These are phyloP conservation scores for Aphanoascus verrucosus DNA, from an alignment of 2,329 filamentous ascomycete genomes.

Conservation along the genomic window DNA sequence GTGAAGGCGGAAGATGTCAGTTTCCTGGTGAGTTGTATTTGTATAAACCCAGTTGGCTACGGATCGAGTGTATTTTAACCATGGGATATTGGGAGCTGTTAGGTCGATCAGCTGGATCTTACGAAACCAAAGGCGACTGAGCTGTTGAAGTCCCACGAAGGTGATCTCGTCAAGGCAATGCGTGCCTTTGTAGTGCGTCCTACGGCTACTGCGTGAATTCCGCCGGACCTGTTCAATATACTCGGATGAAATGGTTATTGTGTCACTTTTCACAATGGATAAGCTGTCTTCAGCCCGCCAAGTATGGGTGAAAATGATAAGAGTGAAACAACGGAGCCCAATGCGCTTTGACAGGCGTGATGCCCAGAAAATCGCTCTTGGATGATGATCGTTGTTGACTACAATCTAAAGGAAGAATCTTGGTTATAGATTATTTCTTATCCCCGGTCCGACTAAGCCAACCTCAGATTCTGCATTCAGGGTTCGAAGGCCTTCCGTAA, in stretches of 20 bases:
- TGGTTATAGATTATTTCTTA: too few relatives aligned
- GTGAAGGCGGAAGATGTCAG: conserved; percentile 37
- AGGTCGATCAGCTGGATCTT: conserved; percentile 39
- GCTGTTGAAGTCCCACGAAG: conserved; percentile 37
- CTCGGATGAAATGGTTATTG: background rate
- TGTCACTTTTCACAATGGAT: too few relatives aligned
- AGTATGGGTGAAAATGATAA: too few relatives aligned
- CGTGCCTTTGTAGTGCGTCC: conserved; percentile 31
- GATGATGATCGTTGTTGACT: too few relatives aligned
- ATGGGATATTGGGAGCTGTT: background rate
- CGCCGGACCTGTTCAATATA: background rate
- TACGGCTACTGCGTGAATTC: background rate
- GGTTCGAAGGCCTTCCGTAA: too few relatives aligned
- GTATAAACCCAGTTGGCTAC: background rate
- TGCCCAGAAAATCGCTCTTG: too few relatives aligned
- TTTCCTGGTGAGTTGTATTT: conserved; percentile 32
- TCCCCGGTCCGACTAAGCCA: too few relatives aligned
- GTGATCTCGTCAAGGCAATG: conserved; percentile 34
- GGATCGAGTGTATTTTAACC: background rate
- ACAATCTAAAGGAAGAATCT: too few relatives aligned
- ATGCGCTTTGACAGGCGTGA: too few relatives aligned
- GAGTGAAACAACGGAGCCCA: too few relatives aligned
- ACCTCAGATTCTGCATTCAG: too few relatives aligned
- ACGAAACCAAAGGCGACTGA: conserved; percentile 39
- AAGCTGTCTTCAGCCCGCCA: too few relatives aligned